phyloP scores from a whole-genome alignment of 352 stramenopile genomes.

The Phytopythium litorale region DNA sequence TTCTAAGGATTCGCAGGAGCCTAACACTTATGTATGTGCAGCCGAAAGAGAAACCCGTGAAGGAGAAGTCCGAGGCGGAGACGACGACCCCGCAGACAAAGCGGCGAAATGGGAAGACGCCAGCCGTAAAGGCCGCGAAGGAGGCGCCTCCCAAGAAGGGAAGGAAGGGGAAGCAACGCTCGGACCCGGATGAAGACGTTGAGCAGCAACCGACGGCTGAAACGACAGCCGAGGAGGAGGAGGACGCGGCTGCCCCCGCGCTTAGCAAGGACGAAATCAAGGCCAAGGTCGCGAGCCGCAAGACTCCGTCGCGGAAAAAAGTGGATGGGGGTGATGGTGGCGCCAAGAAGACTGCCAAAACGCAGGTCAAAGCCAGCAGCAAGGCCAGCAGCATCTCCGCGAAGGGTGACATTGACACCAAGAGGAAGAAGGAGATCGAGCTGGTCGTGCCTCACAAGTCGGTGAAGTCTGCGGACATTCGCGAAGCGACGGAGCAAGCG shows the following conservation, averaged over 20 bases:
- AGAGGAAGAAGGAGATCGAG: slow-evolving; percentile 81
- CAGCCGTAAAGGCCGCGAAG: slow-evolving; percentile 35
- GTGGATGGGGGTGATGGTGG: slow-evolving; percentile 13
- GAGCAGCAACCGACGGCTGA: slow-evolving; percentile 10
- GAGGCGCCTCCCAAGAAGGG: slow-evolving; percentile 21
- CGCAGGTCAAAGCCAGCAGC: slow-evolving; percentile 18
- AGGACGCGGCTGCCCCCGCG: slow-evolving; percentile 27
- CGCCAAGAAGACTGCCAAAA: slow-evolving; percentile 36
- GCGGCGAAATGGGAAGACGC: slow-evolving; percentile 36
- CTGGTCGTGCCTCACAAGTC: slow-evolving; percentile 72
- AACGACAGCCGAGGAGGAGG: slow-evolving; percentile 20
- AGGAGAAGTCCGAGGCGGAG: slow-evolving; percentile 11
- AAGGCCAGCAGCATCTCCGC: slow-evolving; percentile 19
- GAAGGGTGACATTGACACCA: slow-evolving; percentile 56
- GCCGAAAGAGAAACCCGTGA: slow-evolving; percentile 14
- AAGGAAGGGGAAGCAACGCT: slow-evolving; percentile 14
- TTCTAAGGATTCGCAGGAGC: neutral
- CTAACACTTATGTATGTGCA: neutral
- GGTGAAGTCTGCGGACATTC: slow-evolving; percentile 72
- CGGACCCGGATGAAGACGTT: slow-evolving; percentile 11
- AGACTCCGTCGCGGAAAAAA: slow-evolving; percentile 68
- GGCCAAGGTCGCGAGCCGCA: slow-evolving; percentile 64
- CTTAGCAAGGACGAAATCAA: slow-evolving; percentile 80
- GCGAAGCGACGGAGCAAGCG: slow-evolving; percentile 66
- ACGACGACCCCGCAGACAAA: slow-evolving; percentile 26